Conservation (phyloP, 2,329 filamentous ascomycete species). For the Cladophialophora bantiana region DNA sequence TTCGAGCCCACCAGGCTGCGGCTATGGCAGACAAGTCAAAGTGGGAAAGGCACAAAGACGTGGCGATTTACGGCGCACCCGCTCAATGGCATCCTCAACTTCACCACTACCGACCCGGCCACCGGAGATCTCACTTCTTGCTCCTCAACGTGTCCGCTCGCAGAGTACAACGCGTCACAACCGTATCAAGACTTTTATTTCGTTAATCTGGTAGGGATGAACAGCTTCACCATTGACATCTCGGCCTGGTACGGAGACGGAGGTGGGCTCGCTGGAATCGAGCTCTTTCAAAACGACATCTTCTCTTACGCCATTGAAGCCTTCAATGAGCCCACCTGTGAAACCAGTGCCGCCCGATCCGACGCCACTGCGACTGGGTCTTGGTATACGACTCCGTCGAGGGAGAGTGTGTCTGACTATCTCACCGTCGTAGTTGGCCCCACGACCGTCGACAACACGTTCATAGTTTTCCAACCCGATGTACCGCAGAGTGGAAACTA, state of each 20-base stretch:
- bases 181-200: conserved; percentile 89
- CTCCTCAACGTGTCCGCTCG: conserved; percentile 84
- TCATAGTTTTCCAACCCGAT: conserved; percentile 80
- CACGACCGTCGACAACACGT: conserved; percentile 62
- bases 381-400: conserved; percentile 72
- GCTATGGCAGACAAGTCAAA: conserved; percentile 83
- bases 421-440: conserved; percentile 72
- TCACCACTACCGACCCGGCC: conserved; percentile 82
- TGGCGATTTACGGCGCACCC: conserved; percentile 87
- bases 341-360: conserved; percentile 63
- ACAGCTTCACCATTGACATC: conserved; percentile 82
- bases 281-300: conserved; percentile 83
- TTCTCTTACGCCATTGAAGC: conserved; percentile 82
- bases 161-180: conserved; percentile 65
- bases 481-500: conserved; percentile 91
- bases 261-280: conserved; percentile 82
- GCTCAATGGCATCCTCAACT: conserved; percentile 91
- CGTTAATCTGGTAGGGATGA: conserved; percentile 87
- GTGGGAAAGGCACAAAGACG: conserved; percentile 84
- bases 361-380: conserved; percentile 73
- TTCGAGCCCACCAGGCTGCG: conserved; percentile 88
- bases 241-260: conserved; percentile 86
- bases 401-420: conserved; percentile 76
- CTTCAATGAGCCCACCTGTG: conserved; percentile 89
- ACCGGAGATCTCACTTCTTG: conserved; percentile 74